Percentiles rank a stretch among this genome's conserved stretches.
Conservation (phyloP, 768 basidiomycete species). For the Podaxis sp. region DNA sequence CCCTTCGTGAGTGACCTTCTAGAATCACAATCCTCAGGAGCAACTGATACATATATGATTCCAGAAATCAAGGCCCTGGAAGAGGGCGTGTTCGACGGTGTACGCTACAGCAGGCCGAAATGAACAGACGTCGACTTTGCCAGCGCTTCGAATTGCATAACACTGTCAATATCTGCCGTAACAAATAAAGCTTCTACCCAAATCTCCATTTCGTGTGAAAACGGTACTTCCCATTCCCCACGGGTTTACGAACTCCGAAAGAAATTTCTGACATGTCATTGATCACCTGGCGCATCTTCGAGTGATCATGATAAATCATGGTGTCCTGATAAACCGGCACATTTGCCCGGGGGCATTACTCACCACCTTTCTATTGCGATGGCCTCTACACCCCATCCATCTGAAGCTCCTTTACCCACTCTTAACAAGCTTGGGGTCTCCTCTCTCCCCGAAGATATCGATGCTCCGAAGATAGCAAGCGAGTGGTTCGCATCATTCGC, state of each 20-base stretch:
- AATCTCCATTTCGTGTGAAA: slow-evolving; percentile 3
- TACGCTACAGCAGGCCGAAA: slow-evolving; percentile 12
- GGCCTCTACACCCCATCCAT: slow-evolving; percentile 16
- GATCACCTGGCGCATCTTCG: background rate
- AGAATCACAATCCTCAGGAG: background rate
- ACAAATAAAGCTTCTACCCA: background rate
- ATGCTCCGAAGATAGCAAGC: slow-evolving; percentile 28
- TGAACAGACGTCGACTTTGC: background rate
- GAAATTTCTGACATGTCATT: background rate
- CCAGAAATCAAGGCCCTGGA: slow-evolving; percentile 63
- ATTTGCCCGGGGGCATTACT: background rate
- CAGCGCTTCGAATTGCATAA: background rate
- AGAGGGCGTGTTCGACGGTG: slow-evolving; percentile 37
- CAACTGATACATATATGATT: background rate
- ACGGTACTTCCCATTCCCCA: slow-evolving; percentile 15
- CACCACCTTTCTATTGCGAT: background rate
- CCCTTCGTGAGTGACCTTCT: slow-evolving; percentile 51
- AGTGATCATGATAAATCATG: background rate
- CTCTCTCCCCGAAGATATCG: slow-evolving; percentile 30
- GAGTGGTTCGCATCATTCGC: slow-evolving; percentile 30
- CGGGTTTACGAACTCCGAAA: background rate
- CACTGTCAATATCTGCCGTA: background rate
- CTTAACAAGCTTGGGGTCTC: slow-evolving; percentile 28
- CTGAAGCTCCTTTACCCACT: slow-evolving; percentile 29
- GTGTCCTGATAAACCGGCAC: background rate